Evolutionary conservation across 441 rosid genomes (phyloP).

Genomic region (Croton laevigatus): DNA sequence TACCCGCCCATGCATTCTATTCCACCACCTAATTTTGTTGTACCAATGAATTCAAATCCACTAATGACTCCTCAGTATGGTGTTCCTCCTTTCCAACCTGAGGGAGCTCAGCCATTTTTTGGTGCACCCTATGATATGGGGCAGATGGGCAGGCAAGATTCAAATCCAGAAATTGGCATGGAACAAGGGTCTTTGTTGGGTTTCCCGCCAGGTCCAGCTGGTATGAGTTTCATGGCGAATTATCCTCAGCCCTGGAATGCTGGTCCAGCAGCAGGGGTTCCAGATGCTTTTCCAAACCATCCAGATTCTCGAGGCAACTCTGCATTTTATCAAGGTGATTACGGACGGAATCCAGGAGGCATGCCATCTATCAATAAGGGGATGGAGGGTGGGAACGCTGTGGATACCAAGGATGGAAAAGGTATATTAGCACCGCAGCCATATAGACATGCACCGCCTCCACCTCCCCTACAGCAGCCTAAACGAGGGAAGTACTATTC

Average conservation of each 20-base stretch:
- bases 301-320: conserved; percentile 44
- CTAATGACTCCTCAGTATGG: conserved; percentile 53
- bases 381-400: conserved; percentile 36
- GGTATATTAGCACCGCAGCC: conserved; percentile 50
- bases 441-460: conserved; percentile 34
- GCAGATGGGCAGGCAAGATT: conserved; percentile 39
- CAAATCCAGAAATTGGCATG: conserved; percentile 51
- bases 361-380: conserved; percentile 36
- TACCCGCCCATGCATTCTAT: conserved; percentile 60
- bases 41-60: conserved; percentile 64
- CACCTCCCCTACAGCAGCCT: conserved; percentile 43
- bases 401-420: conserved; percentile 49
- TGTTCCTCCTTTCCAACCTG: conserved; percentile 54
- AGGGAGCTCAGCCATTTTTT: conserved; percentile 68
- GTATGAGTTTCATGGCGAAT: conserved; percentile 43
- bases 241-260: conserved; percentile 76
- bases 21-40: conserved; percentile 58
- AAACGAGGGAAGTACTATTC: conserved; percentile 51
- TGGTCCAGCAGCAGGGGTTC: conserved; percentile 37
- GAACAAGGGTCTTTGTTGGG: conserved; percentile 78
- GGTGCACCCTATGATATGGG: conserved; percentile 53
- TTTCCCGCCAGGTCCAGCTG: conserved; percentile 55
- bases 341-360: conserved; percentile 45
- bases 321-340: conserved; percentile 51
- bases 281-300: conserved; percentile 41